Percentiles rank a stretch among this genome's conserved stretches.
Conservation (phyloP, 148 eudicot genomes). For the Chenopodium formosanum region DNA sequence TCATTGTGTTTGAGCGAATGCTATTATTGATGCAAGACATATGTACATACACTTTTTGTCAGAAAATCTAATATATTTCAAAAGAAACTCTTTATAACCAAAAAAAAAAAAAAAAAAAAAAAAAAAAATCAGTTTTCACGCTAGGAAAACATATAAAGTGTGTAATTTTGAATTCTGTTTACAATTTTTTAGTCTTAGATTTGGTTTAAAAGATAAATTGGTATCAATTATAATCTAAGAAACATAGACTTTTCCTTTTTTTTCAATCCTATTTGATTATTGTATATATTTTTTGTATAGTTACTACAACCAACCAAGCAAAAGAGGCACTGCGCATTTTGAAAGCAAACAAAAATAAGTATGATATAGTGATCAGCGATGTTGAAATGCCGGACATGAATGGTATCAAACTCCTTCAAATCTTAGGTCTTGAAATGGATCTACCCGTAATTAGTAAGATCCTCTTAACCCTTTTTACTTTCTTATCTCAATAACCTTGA, state of each 20-base stretch:
- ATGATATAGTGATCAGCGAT: conserved; percentile 72
- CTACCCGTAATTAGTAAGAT: conserved; percentile 86
- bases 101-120: no score
- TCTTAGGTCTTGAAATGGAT: conserved; percentile 83
- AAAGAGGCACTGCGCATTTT: conserved; percentile 61
- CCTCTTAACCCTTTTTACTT: no score
- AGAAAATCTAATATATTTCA: no score
- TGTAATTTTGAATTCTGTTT: background rate
- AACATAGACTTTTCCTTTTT: no score
- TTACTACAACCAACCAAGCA: conserved; percentile 62
- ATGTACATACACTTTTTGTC: no score
- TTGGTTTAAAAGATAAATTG: background rate
- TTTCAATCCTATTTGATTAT: no score
- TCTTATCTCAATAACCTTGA: background rate
- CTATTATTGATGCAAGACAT: no score
- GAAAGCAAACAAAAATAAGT: conserved; percentile 54
- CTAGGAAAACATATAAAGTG: background rate
- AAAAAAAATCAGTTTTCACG: no score
- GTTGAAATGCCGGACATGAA: conserved; percentile 97
- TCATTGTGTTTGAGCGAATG: no score
- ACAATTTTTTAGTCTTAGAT: background rate
- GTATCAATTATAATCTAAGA: background rate
- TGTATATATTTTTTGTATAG: conserved; percentile 27
- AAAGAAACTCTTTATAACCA: no score
- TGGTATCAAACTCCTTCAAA: conserved; percentile 89